These are phyloP conservation scores for Irpex sp. DNA, from an alignment of 1,284 basidiomycete species.

Conservation along the genomic window DNA sequence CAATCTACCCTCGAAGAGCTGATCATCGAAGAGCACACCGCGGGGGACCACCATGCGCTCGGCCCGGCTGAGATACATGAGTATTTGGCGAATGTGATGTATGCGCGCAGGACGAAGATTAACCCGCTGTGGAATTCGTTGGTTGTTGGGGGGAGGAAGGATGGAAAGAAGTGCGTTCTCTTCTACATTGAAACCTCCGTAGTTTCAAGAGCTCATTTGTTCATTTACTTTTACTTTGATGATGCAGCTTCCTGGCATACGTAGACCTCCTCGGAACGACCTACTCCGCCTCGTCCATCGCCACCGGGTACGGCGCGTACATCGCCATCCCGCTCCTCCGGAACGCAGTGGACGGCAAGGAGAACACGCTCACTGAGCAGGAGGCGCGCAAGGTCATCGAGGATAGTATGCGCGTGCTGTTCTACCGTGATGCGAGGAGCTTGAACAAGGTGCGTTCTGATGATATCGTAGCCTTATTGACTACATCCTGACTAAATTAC, in stretches of 20 bases:
- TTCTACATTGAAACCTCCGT: no score
- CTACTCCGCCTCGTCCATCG: conserved; percentile 91
- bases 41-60: conserved; percentile 81
- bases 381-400: conserved; percentile 81
- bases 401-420: conserved; percentile 91
- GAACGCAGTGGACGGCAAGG: conserved; percentile 83
- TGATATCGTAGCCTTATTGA: background rate
- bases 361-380: conserved; percentile 73
- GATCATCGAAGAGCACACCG: conserved; percentile 76
- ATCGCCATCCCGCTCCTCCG: conserved; percentile 93
- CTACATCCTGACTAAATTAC: background rate
- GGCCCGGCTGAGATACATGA: conserved; percentile 93
- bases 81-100: conserved; percentile 91
- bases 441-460: conserved; percentile 79
- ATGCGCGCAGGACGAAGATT: conserved; percentile 83
- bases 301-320: conserved; percentile 95
- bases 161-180: conserved; percentile 60
- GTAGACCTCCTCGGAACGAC: conserved; percentile 98
- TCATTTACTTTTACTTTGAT: no score
- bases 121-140: conserved; percentile 96
- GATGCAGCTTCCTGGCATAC: conserved; percentile 80
- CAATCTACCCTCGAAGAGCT: conserved; percentile 75
- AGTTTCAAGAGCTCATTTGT: no score
- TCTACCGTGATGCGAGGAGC: conserved; percentile 95
- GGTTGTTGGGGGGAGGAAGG: conserved; percentile 89